A percentile compares a stretch with the other conserved stretches of the same genome.
Evolutionary conservation across 306 rosid species (phyloP).

Genomic region (Elaeagnus macrophylla): DNA sequence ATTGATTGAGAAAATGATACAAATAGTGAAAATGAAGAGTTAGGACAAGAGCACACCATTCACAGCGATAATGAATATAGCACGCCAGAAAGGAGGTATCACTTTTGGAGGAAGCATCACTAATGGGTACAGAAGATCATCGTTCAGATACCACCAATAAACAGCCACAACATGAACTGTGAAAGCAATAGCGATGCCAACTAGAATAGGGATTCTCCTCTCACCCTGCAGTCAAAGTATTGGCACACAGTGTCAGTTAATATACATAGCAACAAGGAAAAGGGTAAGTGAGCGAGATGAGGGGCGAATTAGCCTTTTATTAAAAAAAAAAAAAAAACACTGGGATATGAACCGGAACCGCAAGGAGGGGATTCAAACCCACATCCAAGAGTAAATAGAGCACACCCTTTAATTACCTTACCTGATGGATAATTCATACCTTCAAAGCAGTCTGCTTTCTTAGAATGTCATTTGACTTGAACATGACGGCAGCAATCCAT

Average conservation of each 20-base stretch:
- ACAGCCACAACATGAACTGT: conserved; percentile 66
- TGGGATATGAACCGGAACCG: no score
- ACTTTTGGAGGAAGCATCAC: conserved; percentile 87
- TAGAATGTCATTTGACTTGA: conserved; percentile 77
- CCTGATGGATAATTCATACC: conserved; percentile 8
- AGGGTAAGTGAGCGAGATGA: no score
- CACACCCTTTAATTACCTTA: not conserved
- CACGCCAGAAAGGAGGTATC: conserved; percentile 97
- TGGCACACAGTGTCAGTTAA: conserved; percentile 14
- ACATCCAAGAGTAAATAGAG: no score
- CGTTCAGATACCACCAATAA: conserved; percentile 98
- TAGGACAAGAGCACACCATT: conserved; percentile 52
- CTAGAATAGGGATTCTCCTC: conserved; percentile 66
- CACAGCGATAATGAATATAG: conserved; percentile 79
- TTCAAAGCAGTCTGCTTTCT: conserved; percentile 57
- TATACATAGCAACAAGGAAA: not conserved
- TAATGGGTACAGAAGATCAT: conserved; percentile 70
- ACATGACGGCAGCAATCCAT: conserved; percentile 78
- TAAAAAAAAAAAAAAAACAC: no score
- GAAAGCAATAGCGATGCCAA: conserved; percentile 70
- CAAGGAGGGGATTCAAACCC: no score
- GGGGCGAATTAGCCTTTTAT: no score
- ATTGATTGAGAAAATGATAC: not conserved
- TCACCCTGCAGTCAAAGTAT: conserved; percentile 74
- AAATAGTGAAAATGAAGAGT: conserved; percentile 1